Evolutionary conservation across 2,329 filamentous ascomycete genomes (phyloP), one percentile per base, ranked within the genome.

Genomic region (Pseudocercospora ulei): DNA sequence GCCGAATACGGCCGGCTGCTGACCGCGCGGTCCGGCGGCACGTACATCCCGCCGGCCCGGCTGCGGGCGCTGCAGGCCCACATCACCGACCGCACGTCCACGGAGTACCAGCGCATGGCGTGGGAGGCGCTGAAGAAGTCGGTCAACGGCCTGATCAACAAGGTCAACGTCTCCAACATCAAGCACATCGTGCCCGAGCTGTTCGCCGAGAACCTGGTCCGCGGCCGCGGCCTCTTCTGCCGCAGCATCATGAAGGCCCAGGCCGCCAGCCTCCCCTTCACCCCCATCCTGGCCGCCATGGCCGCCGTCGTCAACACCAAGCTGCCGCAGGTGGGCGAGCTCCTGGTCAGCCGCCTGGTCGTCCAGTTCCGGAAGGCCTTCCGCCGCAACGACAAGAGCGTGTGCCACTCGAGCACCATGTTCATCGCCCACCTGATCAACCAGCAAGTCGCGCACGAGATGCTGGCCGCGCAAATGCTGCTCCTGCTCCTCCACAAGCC

Each of bases 71-170:
- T 98, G 45, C 90, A 98, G 67, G 84, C 87, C 37, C 86, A 94
- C 64, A 94, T 98, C 62, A 95, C 86, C 46, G 90, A 98, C 66
- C 94, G 93, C 70, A 79, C 75, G 38, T 92, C 80, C 63, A 92
- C 94, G 64, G 90, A 96, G 65, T 96, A 94, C 60, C 90, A 96
- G 72, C 83, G 90, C 55, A 93, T 98, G 84, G 86, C 87, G 5
- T 98, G 90, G 90, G 90, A 98, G 64, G 88, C 88, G 7, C 68
- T 98, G 57, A 98, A 98, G 69, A 98, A 98, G 70, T 90, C 83
- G 33, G 94, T 98, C 65, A 96, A 98, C 60, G 90, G 90, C 54
- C 68, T 98, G 50, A 94, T 98, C 72, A 98, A 98, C 73, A 98
- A 98, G 69, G 82, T 95, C 69, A 96, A 96, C 64, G 83, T 88